Percentiles rank a stretch among this genome's conserved stretches.
Evolutionary conservation across 768 basidiomycete species (phyloP).

Genomic region (Hericium rajendrae): DNA sequence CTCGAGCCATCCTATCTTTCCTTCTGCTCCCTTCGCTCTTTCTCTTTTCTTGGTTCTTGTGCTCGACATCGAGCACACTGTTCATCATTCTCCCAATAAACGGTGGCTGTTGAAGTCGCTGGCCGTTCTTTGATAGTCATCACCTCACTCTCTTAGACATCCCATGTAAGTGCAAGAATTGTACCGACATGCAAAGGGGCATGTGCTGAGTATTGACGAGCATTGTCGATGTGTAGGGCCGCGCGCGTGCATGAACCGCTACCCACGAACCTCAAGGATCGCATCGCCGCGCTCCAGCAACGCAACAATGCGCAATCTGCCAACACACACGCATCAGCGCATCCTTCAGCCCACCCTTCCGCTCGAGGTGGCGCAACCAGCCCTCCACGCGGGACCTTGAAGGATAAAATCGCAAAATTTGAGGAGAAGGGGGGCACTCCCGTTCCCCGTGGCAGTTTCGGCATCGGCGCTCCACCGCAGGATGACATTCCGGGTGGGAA

Average conservation of each 20-base stretch:
- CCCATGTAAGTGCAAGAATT: constrained; percentile 7
- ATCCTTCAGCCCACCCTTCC: constrained; percentile 17
- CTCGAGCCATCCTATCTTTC: neutral
- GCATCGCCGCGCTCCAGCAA: constrained; percentile 76
- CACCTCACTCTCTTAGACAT: constrained; percentile 1
- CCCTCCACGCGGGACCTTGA: constrained; percentile 23
- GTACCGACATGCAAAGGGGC: neutral
- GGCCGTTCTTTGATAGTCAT: constrained; percentile 7
- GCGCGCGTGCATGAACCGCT: constrained; percentile 13
- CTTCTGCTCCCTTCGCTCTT: neutral
- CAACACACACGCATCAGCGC: constrained; percentile 16
- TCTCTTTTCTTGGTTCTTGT: constrained; percentile 1
- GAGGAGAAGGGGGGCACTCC: constrained; percentile 72
- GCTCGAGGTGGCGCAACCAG: constrained; percentile 16
- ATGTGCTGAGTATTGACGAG: neutral
- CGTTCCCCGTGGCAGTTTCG: constrained; percentile 67
- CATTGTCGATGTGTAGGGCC: constrained; percentile 4
- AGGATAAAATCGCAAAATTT: constrained; percentile 73
- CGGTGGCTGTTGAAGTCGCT: neutral
- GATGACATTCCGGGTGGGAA: constrained; percentile 36
- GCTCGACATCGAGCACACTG: constrained; percentile 1
- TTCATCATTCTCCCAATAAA: neutral
- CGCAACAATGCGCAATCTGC: constrained; percentile 26
- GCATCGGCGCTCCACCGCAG: constrained; percentile 51
- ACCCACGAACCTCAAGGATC: constrained; percentile 60